Conservation (phyloP, 2,329 filamentous ascomycete species). For the Paracoccidioides lutzii region DNA sequence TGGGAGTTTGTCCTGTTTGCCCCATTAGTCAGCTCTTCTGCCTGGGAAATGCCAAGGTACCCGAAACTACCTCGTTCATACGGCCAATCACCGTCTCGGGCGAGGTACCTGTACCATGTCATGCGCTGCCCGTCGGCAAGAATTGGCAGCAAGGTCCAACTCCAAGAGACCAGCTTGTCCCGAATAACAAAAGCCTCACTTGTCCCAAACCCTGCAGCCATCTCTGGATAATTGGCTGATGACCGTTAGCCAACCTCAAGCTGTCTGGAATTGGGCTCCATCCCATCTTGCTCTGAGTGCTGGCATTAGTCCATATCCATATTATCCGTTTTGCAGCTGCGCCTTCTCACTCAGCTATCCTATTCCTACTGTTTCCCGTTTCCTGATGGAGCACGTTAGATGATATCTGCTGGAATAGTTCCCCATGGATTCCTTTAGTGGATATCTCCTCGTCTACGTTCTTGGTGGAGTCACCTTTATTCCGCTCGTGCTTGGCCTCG, state of each 20-base stretch:
- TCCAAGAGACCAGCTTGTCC: neutral
- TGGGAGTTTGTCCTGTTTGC: neutral
- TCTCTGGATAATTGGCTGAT: neutral
- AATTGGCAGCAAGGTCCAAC: neutral
- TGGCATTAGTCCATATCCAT: neutral
- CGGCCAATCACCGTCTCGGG: neutral
- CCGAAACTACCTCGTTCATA: neutral
- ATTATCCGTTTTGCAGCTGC: neutral
- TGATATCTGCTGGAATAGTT: slow-evolving; percentile 20
- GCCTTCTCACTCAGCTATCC: slow-evolving; percentile 1
- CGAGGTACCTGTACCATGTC: neutral
- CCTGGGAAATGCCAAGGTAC: neutral
- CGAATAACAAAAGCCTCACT: neutral
- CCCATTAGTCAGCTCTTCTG: neutral
- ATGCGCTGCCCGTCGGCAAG: neutral
- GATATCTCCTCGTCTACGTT: slow-evolving; percentile 63
- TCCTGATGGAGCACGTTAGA: slow-evolving; percentile 23
- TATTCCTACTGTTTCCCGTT: slow-evolving; percentile 11
- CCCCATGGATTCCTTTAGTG: slow-evolving; percentile 34
- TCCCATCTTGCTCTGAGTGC: neutral
- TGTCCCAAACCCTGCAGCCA: neutral
- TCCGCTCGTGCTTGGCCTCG: slow-evolving; percentile 51
- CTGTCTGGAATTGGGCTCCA: neutral
- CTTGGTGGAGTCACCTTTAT: slow-evolving; percentile 81
- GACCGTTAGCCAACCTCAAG: neutral